Conservation (phyloP, 306 rosid species). For the Cucurbita pepo region DNA sequence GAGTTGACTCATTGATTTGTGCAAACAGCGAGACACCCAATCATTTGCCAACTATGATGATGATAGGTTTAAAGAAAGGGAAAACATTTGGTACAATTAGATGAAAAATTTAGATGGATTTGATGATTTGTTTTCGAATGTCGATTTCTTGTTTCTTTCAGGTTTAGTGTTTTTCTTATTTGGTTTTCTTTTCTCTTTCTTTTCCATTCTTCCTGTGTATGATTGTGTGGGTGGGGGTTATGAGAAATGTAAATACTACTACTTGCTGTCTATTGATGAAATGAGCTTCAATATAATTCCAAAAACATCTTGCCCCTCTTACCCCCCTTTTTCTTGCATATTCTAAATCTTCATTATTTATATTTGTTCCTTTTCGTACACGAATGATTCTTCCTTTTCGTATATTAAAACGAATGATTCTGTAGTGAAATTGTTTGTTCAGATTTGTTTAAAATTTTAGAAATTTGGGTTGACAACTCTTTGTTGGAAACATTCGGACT, state of each 20-base stretch:
- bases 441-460: background rate
- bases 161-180: constrained; percentile 1
- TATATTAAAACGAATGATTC: background rate
- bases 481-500: no score
- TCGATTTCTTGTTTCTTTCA: constrained; percentile 2
- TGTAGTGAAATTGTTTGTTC: background rate
- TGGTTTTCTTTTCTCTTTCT: constrained; percentile 10
- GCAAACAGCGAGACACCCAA: constrained; percentile 3
- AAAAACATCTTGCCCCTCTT: constrained; percentile 8
- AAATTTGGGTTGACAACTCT: background rate
- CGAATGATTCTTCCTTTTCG: no score
- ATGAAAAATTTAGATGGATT: constrained; percentile 48
- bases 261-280: constrained; percentile 49
- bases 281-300: constrained; percentile 66
- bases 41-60: constrained; percentile 50
- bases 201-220: constrained; percentile 58
- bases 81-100: constrained; percentile 36
- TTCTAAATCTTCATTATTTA: background rate
- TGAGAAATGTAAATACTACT: constrained; percentile 79
- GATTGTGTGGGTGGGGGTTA: constrained; percentile 57
- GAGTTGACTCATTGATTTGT: constrained; percentile 56
- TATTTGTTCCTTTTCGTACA: background rate
- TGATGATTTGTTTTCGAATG: constrained; percentile 28
- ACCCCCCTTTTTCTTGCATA: background rate
- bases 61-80: constrained; percentile 14